Percentiles rank a stretch among this genome's conserved stretches.
These are phyloP conservation scores for Raphanus sativus DNA, from an alignment of 345 rosid species.

Conservation along the genomic window DNA sequence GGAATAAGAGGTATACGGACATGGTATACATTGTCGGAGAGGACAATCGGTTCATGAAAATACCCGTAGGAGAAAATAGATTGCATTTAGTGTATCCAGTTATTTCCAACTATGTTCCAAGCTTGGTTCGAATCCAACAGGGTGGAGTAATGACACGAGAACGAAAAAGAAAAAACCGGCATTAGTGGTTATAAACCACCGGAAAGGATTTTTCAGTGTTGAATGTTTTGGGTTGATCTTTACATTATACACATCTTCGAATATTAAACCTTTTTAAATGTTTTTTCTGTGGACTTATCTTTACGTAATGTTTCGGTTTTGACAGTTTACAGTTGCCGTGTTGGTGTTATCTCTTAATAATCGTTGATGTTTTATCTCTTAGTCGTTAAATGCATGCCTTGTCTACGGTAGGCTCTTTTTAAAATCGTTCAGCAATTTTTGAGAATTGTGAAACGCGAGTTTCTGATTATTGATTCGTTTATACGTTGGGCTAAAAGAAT, in stretches of 20 bases:
- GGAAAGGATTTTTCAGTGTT: not conserved
- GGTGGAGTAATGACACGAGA: not conserved
- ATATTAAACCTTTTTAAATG: too few species aligned
- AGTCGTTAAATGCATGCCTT: too few species aligned
- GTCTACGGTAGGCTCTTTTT: too few species aligned
- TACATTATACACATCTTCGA: too few species aligned
- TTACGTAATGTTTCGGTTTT: too few species aligned
- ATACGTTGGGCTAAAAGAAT: not conserved
- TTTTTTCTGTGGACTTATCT: too few species aligned
- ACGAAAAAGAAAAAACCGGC: not conserved
- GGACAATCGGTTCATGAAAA: not conserved
- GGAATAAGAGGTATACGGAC: not conserved
- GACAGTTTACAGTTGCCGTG: not conserved
- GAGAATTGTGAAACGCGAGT: too few species aligned
- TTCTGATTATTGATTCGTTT: too few species aligned
- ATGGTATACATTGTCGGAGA: not conserved
- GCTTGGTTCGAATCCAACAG: not conserved
- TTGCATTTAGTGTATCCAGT: not conserved
- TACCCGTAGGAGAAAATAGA: not conserved
- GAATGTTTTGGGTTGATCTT: not conserved
- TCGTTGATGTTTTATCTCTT: too few species aligned
- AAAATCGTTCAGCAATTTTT: too few species aligned
- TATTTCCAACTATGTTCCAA: too few species aligned
- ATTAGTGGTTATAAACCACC: not conserved
- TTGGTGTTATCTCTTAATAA: too few species aligned